These are phyloP conservation scores for Moesziomyces sp. DNA, from an alignment of 1,284 basidiomycete species.

Conservation along the genomic window DNA sequence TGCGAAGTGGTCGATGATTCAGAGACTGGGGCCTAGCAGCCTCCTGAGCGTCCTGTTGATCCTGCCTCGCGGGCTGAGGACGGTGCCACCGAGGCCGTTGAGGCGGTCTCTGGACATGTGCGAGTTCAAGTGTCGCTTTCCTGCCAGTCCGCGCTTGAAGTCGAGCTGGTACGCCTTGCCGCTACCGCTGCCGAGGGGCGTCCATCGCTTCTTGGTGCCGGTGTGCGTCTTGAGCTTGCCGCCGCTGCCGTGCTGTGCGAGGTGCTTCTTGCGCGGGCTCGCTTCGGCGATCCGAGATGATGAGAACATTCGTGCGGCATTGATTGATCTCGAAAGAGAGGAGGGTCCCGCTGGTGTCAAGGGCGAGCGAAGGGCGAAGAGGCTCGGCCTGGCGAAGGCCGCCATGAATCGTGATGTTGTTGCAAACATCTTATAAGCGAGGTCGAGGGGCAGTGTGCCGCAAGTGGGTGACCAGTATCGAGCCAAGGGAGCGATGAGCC, in stretches of 20 bases:
- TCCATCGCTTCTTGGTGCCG: constrained; percentile 59
- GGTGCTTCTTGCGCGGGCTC: constrained; percentile 38
- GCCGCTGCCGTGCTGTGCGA: constrained; percentile 47
- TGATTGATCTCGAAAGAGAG: background rate
- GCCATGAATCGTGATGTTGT: constrained; percentile 22
- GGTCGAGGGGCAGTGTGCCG: background rate
- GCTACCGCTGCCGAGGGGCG: constrained; percentile 46
- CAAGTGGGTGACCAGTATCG: background rate
- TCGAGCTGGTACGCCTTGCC: constrained; percentile 46
- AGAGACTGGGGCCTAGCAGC: constrained; percentile 54
- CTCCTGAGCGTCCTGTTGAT: constrained; percentile 54
- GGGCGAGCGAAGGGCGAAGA: constrained; percentile 14
- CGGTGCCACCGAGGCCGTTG: constrained; percentile 50
- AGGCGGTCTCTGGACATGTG: constrained; percentile 55
- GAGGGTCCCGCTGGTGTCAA: background rate
- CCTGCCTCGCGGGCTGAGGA: constrained; percentile 43
- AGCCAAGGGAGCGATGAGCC: too few species aligned
- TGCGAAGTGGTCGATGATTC: background rate
- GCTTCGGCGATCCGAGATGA: constrained; percentile 9
- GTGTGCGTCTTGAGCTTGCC: constrained; percentile 57
- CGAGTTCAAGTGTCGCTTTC: constrained; percentile 60
- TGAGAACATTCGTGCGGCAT: constrained; percentile 16
- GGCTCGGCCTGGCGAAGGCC: constrained; percentile 19
- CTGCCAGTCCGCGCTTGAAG: constrained; percentile 52
- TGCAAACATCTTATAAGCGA: constrained; percentile 11